Conservation (phyloP, 257 asterid genomes). For the Nyctanthes arbortristis region DNA sequence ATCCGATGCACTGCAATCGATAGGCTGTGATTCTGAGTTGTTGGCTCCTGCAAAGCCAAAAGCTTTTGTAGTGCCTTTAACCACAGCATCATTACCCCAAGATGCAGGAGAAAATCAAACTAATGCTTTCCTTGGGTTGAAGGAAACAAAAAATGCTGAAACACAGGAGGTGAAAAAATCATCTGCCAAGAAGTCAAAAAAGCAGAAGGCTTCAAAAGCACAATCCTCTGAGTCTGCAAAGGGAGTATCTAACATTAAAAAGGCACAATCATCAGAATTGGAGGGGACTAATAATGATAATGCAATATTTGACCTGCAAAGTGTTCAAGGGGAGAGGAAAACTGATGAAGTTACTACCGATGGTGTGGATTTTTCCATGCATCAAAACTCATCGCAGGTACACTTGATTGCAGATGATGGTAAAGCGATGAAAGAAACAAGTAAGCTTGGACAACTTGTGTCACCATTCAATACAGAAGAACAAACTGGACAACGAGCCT, state of each 20-base stretch:
- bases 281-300: constrained; percentile 32
- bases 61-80: constrained; percentile 28
- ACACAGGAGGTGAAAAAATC: constrained; percentile 51
- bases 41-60: constrained; percentile 25
- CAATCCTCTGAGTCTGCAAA: constrained; percentile 40
- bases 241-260: constrained; percentile 48
- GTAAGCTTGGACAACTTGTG: constrained; percentile 37
- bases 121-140: constrained; percentile 38
- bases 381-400: constrained; percentile 26
- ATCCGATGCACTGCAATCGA: constrained; percentile 24
- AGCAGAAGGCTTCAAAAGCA: constrained; percentile 72
- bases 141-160: constrained; percentile 56
- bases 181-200: constrained; percentile 79
- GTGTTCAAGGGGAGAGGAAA: constrained; percentile 36
- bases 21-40: constrained; percentile 26
- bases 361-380: constrained; percentile 30
- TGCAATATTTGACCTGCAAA: constrained; percentile 30
- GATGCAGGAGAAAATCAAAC: constrained; percentile 34
- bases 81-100: constrained; percentile 30
- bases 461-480: constrained; percentile 38
- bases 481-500: constrained; percentile 61
- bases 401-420: constrained; percentile 25
- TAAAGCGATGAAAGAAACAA: constrained; percentile 30
- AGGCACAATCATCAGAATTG: constrained; percentile 42
- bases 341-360: constrained; percentile 27